Base-by-base conservation (phyloP, 129 eudicot genomes). In the Kitagawia praeruptora region DNA sequence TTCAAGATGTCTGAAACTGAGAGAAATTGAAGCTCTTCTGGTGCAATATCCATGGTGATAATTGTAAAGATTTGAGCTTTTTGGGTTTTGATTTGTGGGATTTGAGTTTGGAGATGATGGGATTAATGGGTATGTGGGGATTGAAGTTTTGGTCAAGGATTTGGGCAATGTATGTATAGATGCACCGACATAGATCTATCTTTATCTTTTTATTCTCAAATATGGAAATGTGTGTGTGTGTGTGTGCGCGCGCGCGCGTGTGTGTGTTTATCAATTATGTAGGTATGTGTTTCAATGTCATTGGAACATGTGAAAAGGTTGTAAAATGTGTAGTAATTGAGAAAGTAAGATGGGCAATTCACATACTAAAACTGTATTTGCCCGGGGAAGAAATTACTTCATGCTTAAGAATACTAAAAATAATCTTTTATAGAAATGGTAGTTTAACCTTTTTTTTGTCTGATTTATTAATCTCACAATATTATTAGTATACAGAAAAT, bases 1-100 rank as follows among this genome's bases (percentile, higher is more conserved):
- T 84, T 82, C 51, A 88, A 83, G 75, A 86, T 80, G 76, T 83
- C 85, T 40, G 85, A 27, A 9, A 85, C 76, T 47, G 82, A 74
- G 18, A 89, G 77, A 80, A 86, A 84, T 67, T 89, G 92, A 39
- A 89, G 89, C 81, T 89, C 88, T 67, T 89, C 92, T 5, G 87
- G 81, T 28, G 86, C 80, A 41, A 78, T 73, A 78, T 78, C 80
- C 80, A 78, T 78, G 80, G 80, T 37, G 8, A 41, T 48, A 21
- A 7, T 56, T 56, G 69, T 61, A 10, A 76, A 67, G 73, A 67
- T 66, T 13, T 28, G 18, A 66, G 10, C 71, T 28, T 66, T 66
- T 13, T 28, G 19, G 71, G 71, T 5, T 28, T 66, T 28, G 40
- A 28, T 66, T 28, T 51, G 13, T 27, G 39, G 12, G 21, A 28